Evolutionary conservation across 345 rosid species (phyloP), one percentile per base, ranked within the genome.

Genomic region (Dipteronia dyeriana): DNA sequence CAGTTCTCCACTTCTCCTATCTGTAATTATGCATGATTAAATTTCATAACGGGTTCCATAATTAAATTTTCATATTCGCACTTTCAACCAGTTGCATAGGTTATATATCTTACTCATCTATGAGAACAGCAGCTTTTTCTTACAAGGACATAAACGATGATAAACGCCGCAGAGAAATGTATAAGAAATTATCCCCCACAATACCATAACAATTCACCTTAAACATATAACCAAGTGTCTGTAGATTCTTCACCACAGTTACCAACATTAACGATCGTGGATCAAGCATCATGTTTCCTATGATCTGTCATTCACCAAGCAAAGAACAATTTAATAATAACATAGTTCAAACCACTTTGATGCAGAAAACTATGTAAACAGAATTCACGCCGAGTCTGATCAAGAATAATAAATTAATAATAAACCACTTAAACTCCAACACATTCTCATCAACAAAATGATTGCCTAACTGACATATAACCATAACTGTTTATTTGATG

Each of bases 171-270:
- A 76, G n/a, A 11, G 43, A 76, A 41, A 66, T 17, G 54, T 53
- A 43, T 20, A 13, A 9, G 66, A 78, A 66, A 31, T 31, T 77
- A 65, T 60, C 29, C 8, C 51, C 34, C 65, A 25, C 80, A 77
- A 70, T 54, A 66, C 53, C 43, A 76, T 20, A 77, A 73, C 78
- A 49, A 12, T 22, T 63, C 65, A 94, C 99, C 99, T 89, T 84
- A 73, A 94, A 81, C 9, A 75, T 81, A 82, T 96, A 97, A 57
- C 98, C 99, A 83, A 97, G 89, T 73, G 85, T 83, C 83, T 83
- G 92, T 34, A 94, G 91, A 85, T 91, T 97, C 90, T 86, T 90
- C 82, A 88, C 82, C 76, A 97, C 84, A 7, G 97, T 87, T 82
- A 90, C 70, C 81, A 97, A 85, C 95, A 97, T 84, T 81, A 97